Conservation (phyloP, 2,329 filamentous ascomycete genomes). For the Calonectria multiphialidica region DNA sequence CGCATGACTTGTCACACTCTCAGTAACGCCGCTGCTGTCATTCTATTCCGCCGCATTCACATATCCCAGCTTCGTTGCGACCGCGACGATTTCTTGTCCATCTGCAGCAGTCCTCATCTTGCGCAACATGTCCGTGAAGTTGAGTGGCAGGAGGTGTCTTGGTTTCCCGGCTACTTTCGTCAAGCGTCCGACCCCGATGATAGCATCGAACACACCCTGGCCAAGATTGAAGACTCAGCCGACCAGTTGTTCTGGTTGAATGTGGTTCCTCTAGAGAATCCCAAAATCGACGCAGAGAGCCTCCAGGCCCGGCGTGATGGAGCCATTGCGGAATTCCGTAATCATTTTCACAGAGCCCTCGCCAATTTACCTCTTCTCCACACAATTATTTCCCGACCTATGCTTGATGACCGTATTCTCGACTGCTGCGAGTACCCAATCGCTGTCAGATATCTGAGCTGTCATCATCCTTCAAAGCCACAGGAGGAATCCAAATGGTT, state of each 20-base stretch:
- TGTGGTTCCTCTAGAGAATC: neutral
- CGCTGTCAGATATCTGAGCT: neutral
- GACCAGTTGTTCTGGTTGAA: neutral
- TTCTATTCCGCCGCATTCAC: neutral
- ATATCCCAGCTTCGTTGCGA: neutral
- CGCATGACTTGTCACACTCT: neutral
- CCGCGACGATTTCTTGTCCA: constrained; percentile 1
- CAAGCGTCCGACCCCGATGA: neutral
- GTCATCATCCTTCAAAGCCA: neutral
- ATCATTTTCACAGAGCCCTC: neutral
- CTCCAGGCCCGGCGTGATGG: neutral
- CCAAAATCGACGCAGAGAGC: neutral
- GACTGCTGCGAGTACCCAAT: neutral
- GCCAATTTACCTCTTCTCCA: neutral
- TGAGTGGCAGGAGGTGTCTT: constrained; percentile 14
- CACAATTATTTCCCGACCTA: neutral
- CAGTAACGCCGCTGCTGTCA: neutral
- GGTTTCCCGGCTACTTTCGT: constrained; percentile 5
- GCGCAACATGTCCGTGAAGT: neutral
- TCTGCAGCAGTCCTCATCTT: constrained; percentile 1
- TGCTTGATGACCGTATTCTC: neutral
- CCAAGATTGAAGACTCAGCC: neutral
- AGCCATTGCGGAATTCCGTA: neutral
- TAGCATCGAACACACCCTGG: neutral
- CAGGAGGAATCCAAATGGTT: neutral